Evolutionary conservation across 768 basidiomycete genomes (phyloP).

Genomic region (Astraeus odoratus): DNA sequence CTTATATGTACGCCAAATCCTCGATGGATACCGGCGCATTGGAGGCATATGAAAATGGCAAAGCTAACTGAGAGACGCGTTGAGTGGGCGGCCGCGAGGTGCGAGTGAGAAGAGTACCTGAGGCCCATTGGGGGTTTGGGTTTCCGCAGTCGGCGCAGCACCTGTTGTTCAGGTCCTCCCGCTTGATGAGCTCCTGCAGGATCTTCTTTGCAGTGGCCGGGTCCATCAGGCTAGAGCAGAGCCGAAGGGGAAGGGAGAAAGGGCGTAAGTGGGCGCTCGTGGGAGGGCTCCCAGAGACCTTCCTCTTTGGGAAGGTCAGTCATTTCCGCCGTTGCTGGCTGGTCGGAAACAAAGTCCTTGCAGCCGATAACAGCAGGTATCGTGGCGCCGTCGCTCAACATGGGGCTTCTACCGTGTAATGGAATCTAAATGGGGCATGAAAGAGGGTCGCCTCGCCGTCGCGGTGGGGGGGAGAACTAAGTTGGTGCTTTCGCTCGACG

Average conservation of each 20-base stretch:
- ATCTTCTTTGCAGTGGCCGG: slow-evolving; percentile 62
- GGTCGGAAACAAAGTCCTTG: too few species aligned
- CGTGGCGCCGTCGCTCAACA: neutral
- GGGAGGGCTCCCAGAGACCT: too few species aligned
- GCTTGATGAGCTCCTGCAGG: slow-evolving; percentile 68
- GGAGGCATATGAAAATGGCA: slow-evolving; percentile 87
- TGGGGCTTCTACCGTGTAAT: neutral
- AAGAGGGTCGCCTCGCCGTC: too few species aligned
- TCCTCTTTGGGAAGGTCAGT: neutral
- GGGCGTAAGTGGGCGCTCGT: too few species aligned
- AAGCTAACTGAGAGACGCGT: slow-evolving; percentile 45
- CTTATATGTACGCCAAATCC: slow-evolving; percentile 94
- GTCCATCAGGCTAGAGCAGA: slow-evolving; percentile 30
- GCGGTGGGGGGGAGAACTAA: too few species aligned
- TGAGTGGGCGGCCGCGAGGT: neutral
- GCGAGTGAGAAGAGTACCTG: slow-evolving; percentile 35
- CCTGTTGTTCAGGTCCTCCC: slow-evolving; percentile 69
- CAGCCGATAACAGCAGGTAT: neutral
- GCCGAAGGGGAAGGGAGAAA: too few species aligned
- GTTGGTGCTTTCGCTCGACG: too few species aligned
- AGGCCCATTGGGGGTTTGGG: slow-evolving; percentile 97
- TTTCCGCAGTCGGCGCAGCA: slow-evolving; percentile 76
- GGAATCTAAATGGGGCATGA: too few species aligned
- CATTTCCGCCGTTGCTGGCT: too few species aligned
- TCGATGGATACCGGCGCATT: slow-evolving; percentile 78